Base-by-base conservation (phyloP, 179 eudicot species). In the Beta lomatogona region DNA sequence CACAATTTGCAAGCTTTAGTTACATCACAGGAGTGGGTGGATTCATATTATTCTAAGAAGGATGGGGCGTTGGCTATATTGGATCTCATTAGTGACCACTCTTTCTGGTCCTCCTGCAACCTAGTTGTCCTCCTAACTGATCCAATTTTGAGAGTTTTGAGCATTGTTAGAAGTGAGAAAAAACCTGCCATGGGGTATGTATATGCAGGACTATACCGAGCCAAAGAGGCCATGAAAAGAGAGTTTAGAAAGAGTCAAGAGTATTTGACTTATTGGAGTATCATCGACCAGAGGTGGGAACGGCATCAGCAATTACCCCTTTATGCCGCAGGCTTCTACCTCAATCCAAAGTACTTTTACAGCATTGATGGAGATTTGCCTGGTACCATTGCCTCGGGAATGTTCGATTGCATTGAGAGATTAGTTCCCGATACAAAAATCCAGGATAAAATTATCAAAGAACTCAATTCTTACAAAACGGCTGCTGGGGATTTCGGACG, bases 21-120 rank as follows among this genome's bases (percentile, higher is more conserved):
- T 81, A 92, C 98, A 10, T 94, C 99, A 54, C 98, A 91, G 85
- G 99, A 96, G 81, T 96, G 99, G 99, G 90, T 92, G 84, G 93
- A 91, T 79, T 92, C 97, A 59, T 90, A 89, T 68, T 93, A 88
- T 80, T 94, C 98, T 13, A 94, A 94, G 81, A 90, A 83, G 66
- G 84, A 90, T 58, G 98, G 88, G 60, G 99, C 93, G 31, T 85
- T 88, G 80, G 89, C 88, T 4, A 86, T 91, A 82, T 85, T 94
- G 77, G 99, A 96, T 85, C 84, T 82, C 66, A 76, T 96, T 14
- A 91, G 92, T 75, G 89, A 87, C 69, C 90, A 86, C 74, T 85
- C 95, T 45, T 96, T 96, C 81, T 96, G 99, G 99, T 89, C 97
- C 16, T 85, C 94, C 18, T 94, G 97, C 73, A 72, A 61, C 81